Evolutionary conservation across 2,329 filamentous ascomycete species (phyloP).

Genomic region (Aspergillus pseudoviridinutans): DNA sequence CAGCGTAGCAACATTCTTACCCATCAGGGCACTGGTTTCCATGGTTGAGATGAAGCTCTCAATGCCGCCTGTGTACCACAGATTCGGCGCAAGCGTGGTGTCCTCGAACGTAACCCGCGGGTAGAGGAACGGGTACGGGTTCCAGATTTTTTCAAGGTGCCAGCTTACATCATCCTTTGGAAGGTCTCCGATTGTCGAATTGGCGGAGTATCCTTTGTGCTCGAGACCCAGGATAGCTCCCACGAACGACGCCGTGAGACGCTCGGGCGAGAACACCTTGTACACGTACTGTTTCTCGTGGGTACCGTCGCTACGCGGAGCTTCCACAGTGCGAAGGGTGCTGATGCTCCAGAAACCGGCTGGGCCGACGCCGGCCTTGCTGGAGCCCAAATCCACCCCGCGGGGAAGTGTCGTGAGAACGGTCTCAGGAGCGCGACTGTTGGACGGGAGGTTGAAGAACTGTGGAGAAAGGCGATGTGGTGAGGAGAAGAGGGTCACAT

Average conservation of each 20-base stretch:
- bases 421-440: slow-evolving; percentile 59
- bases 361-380: slow-evolving; percentile 59
- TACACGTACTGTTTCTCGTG: slow-evolving; percentile 54
- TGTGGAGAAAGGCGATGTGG: slow-evolving; percentile 65
- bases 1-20: slow-evolving; percentile 57
- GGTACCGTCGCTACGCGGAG: slow-evolving; percentile 43
- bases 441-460: slow-evolving; percentile 64
- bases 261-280: slow-evolving; percentile 61
- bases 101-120: slow-evolving; percentile 87
- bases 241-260: slow-evolving; percentile 47
- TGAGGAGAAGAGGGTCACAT: slow-evolving; percentile 86
- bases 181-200: slow-evolving; percentile 32
- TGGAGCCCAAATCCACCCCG: slow-evolving; percentile 40
- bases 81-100: slow-evolving; percentile 53
- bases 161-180: slow-evolving; percentile 59
- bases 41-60: slow-evolving; percentile 96
- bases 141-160: slow-evolving; percentile 73
- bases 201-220: slow-evolving; percentile 16
- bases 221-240: slow-evolving; percentile 46
- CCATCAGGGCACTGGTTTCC: slow-evolving; percentile 93
- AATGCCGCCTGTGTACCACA: slow-evolving; percentile 64
- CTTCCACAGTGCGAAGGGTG: slow-evolving; percentile 61
- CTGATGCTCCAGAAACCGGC: slow-evolving; percentile 84
- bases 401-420: slow-evolving; percentile 77
- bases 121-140: slow-evolving; percentile 80